Base-by-base conservation (phyloP, 2,329 filamentous ascomycete genomes). In the Neurospora crassa region DNA sequence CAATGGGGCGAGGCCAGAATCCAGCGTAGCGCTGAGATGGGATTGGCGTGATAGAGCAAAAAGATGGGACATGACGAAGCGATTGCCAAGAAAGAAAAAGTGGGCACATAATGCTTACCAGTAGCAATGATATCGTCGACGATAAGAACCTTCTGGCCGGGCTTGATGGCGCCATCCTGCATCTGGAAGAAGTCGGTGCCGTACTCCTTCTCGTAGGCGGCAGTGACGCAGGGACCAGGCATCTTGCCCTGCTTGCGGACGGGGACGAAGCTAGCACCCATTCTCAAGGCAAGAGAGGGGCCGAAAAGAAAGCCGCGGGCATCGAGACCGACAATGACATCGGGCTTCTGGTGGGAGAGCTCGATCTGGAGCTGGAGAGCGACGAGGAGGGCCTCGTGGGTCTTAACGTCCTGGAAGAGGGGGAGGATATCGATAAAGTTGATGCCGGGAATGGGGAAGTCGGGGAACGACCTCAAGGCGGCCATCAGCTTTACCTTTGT, bases 71-170 rank as follows among this genome's bases (percentile, higher is more conserved):
- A 8, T 67, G 16, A 14, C 63, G 14, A 67, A n/a, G 37, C 63
- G 63, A 67, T 14, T 68, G 34, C 34, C 41, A 67, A 67, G n/a
- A 7, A 53, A 34, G 42, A 45, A 40, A 47, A 59, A 14, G 24
- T 34, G 47, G 47, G 47, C 47, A 14, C 47, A 59, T 59, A 69
- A 59, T n/a, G 70, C 91, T 81, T 86, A 97, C 95, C 95, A 75
- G 96, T 99, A 71, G 96, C 96, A 84, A 99, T 98, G 79, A 99
- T 97, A 81, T 99, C 96, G 82, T 99, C 96, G 41, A 99, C 94
- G 75, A 99, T 88, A 74, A 99, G 84, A 71, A 97, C 95, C 81
- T 91, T 94, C 84, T 97, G 93, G 43, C 94, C 94, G 69, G 89
- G 86, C 83, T 92, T 90, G 78, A 99, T 90, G 67, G 91, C 91